Evolutionary conservation across 2,329 filamentous ascomycete species (phyloP).

Genomic region (Trichocomaceae sp.): DNA sequence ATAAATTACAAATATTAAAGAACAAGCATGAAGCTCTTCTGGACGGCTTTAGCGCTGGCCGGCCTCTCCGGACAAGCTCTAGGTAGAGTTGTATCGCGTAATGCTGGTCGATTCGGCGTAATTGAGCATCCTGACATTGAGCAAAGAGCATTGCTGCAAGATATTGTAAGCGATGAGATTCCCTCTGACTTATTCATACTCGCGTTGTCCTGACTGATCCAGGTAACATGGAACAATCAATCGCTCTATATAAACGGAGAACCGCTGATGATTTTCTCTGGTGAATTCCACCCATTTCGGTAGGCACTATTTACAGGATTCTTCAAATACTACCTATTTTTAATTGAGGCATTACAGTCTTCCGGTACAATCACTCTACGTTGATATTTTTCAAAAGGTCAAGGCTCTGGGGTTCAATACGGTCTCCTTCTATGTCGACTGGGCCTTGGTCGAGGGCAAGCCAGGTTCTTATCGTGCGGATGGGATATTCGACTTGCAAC

Average conservation of each 20-base stretch:
- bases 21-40: constrained; percentile 28
- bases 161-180: constrained; percentile 42
- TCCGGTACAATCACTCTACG: constrained; percentile 56
- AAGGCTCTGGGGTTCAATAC: constrained; percentile 73
- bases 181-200: not conserved
- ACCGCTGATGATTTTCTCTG: constrained; percentile 64
- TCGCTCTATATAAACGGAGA: constrained; percentile 65
- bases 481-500: constrained; percentile 64
- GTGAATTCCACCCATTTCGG: constrained; percentile 66
- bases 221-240: constrained; percentile 65
- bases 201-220: constrained; percentile 2
- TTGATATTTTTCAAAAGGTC: constrained; percentile 76
- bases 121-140: constrained; percentile 29
- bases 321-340: not conserved
- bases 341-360: constrained; percentile 34
- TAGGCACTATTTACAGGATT: constrained; percentile 20
- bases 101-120: constrained; percentile 44
- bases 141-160: constrained; percentile 48
- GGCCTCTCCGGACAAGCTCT: constrained; percentile 41
- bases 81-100: constrained; percentile 46
- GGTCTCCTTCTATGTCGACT: constrained; percentile 73
- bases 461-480: constrained; percentile 62
- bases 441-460: constrained; percentile 70
- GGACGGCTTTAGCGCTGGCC: constrained; percentile 23
- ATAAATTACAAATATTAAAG: not conserved